These are phyloP conservation scores for Papilionanthe hybrid DNA, from an alignment of 116 monocot genomes.

Conservation along the genomic window DNA sequence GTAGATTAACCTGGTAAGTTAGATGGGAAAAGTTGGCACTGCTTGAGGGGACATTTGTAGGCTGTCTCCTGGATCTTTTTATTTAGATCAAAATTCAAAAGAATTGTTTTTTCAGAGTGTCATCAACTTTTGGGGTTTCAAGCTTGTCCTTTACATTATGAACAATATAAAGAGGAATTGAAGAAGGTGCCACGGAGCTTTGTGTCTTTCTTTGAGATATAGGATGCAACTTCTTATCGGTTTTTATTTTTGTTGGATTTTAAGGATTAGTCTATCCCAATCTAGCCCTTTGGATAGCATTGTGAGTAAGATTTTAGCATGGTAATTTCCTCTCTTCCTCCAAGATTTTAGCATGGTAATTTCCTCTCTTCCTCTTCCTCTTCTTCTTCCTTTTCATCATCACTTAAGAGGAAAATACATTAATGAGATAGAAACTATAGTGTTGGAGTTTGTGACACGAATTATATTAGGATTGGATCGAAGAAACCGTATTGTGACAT, in stretches of 20 bases:
- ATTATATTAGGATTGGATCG: too few species aligned
- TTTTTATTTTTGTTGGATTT: not conserved
- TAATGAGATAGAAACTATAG: not conserved
- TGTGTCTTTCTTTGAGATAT: not conserved
- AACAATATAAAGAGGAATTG: not conserved
- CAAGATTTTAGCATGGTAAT: not conserved
- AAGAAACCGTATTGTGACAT: too few species aligned
- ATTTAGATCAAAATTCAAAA: slow-evolving; percentile 15
- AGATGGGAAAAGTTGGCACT: not conserved
- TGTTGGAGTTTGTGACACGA: too few species aligned
- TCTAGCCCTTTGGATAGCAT: too few species aligned
- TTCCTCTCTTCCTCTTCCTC: too few species aligned
- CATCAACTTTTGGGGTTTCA: slow-evolving; percentile 6
- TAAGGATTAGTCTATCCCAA: too few species aligned
- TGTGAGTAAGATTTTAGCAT: not conserved
- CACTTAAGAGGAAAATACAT: not conserved
- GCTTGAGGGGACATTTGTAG: slow-evolving; percentile 27
- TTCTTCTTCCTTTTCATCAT: too few species aligned
- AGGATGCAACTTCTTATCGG: not conserved
- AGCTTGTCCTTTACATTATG: not conserved
- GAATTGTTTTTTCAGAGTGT: slow-evolving; percentile 24
- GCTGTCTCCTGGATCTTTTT: slow-evolving; percentile 9
- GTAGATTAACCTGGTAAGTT: not conserved
- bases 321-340: too few species aligned
- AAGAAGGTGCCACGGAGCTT: not conserved